Conservation (phyloP, 768 basidiomycete species). For the Tulasnella sp. region DNA sequence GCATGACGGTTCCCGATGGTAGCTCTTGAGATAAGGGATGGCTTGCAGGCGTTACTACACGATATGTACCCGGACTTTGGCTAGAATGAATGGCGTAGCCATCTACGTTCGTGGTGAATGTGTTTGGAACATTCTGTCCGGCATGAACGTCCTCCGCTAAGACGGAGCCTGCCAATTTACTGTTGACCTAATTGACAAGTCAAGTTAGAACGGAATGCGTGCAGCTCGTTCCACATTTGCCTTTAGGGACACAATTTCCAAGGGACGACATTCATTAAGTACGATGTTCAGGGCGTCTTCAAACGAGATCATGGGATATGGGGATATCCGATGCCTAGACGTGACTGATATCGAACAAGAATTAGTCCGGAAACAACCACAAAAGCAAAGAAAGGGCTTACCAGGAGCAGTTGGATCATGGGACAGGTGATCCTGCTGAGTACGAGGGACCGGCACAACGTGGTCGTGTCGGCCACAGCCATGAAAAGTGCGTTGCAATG, state of each 20-base stretch:
- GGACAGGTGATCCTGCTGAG: conserved; percentile 41
- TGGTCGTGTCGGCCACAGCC: conserved; percentile 28
- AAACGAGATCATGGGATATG: conserved; percentile 59
- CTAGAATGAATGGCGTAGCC: conserved; percentile 71
- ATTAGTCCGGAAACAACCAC: background rate
- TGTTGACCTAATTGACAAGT: conserved; percentile 41
- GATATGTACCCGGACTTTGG: conserved; percentile 52
- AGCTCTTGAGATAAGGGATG: conserved; percentile 19
- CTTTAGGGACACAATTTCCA: conserved; percentile 30
- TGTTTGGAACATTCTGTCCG: conserved; percentile 48
- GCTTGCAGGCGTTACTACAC: conserved; percentile 48
- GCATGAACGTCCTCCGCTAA: conserved; percentile 68
- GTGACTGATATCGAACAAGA: conserved; percentile 36
- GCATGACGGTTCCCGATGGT: conserved; percentile 42
- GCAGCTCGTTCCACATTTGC: conserved; percentile 29
- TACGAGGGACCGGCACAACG: conserved; percentile 34
- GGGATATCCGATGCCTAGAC: conserved; percentile 61
- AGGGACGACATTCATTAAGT: conserved; percentile 34
- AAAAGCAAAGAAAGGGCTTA: conserved; percentile 24
- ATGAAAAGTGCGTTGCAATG: conserved; percentile 31
- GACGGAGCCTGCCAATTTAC: conserved; percentile 50
- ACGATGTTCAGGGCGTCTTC: conserved; percentile 53
- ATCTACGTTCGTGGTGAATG: conserved; percentile 71
- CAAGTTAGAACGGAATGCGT: background rate
- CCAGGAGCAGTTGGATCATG: conserved; percentile 60